Conservation (phyloP, 2,329 filamentous ascomycete species). For the Clonostachys sp. region DNA sequence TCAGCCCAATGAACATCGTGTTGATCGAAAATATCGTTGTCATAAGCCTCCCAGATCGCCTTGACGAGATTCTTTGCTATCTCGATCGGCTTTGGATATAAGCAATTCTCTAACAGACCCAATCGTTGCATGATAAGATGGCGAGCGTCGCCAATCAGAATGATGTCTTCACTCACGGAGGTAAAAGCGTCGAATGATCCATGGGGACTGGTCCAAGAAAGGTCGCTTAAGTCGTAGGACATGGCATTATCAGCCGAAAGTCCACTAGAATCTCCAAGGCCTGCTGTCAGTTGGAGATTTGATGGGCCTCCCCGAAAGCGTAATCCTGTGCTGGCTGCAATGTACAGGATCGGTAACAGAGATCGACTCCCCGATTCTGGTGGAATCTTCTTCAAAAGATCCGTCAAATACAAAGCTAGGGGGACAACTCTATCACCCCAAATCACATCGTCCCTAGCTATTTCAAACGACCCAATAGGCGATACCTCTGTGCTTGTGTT, state of each 20-base stretch:
- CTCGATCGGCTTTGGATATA: slow-evolving; percentile 33
- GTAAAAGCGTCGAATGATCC: no score
- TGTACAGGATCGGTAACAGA: slow-evolving; percentile 29
- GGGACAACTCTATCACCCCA: slow-evolving; percentile 31
- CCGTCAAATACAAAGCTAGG: slow-evolving; percentile 21
- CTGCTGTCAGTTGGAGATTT: no score
- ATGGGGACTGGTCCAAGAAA: no score
- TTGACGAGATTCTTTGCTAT: slow-evolving; percentile 34
- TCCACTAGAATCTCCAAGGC: no score
- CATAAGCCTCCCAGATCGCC: slow-evolving; percentile 34
- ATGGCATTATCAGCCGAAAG: no score
- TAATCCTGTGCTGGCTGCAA: slow-evolving; percentile 26
- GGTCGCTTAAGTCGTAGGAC: no score
- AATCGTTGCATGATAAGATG: slow-evolving; percentile 30
- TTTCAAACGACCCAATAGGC: slow-evolving; percentile 9
- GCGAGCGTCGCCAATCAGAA: slow-evolving; percentile 30
- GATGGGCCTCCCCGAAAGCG: slow-evolving; percentile 4
- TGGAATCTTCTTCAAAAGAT: slow-evolving; percentile 24
- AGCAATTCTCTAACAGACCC: slow-evolving; percentile 26
- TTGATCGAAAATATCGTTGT: slow-evolving; percentile 22
- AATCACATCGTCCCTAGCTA: slow-evolving; percentile 10
- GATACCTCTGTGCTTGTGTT: slow-evolving; percentile 21
- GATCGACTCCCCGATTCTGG: slow-evolving; percentile 25
- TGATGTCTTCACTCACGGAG: slow-evolving; percentile 8
- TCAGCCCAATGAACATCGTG: slow-evolving; percentile 34